phyloP scores from a whole-genome alignment of 306 rosid species.

The Geum urbanum region DNA sequence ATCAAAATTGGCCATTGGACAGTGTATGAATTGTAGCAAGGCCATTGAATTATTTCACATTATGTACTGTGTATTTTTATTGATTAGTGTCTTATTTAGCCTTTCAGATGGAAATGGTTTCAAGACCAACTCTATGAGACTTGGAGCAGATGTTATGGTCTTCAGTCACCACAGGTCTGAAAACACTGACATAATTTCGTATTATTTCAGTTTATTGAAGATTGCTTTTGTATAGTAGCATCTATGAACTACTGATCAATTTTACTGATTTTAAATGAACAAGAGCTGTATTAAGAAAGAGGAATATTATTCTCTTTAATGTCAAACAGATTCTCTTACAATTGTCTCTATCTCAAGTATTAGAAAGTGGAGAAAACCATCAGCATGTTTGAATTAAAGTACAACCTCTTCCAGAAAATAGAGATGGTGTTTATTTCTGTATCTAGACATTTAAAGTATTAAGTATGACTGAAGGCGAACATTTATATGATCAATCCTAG shows the following conservation, averaged over 20 bases:
- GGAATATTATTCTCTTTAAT: neutral
- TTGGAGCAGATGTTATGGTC: constrained; percentile 90
- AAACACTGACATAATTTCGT: neutral
- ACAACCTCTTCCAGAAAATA: neutral
- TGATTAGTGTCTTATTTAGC: constrained; percentile 36
- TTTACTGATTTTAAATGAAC: neutral
- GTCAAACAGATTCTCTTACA: neutral
- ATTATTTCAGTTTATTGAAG: constrained; percentile 1
- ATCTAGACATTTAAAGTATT: neutral
- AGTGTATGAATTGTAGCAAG: constrained; percentile 52
- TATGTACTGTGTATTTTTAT: constrained; percentile 6
- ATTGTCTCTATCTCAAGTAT: neutral
- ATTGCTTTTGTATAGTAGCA: neutral
- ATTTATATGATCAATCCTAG: neutral
- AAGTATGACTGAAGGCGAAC: neutral
- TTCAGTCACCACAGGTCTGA: constrained; percentile 71
- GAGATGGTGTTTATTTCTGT: neutral
- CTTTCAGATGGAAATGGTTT: constrained; percentile 95
- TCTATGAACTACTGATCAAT: neutral
- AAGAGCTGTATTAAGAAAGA: neutral
- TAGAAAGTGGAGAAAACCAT: neutral
- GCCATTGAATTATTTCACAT: constrained; percentile 15
- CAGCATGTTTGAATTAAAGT: neutral
- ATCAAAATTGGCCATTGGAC: constrained; percentile 67
- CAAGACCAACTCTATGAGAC: constrained; percentile 94